These are phyloP conservation scores for Picochlorum costavermella DNA, from an alignment of 139 green algal species.

Conservation along the genomic window DNA sequence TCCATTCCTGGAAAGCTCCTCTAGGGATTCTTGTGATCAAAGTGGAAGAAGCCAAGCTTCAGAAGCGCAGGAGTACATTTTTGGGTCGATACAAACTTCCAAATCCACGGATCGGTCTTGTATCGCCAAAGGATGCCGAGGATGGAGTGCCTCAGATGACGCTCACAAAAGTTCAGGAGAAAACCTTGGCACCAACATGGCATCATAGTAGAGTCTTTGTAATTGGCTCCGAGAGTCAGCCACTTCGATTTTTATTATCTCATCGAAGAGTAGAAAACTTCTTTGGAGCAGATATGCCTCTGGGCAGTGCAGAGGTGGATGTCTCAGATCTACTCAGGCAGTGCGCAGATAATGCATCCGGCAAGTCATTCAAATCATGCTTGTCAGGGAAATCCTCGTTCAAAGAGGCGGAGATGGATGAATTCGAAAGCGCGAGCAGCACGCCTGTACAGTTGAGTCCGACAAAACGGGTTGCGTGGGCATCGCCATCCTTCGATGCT, in stretches of 20 bases:
- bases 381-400: neutral
- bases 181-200: constrained; percentile 14
- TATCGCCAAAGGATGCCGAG: constrained; percentile 8
- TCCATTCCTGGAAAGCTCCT: constrained; percentile 10
- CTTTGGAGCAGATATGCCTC: constrained; percentile 26
- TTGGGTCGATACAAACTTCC: constrained; percentile 21
- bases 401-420: neutral
- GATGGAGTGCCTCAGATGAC: constrained; percentile 15
- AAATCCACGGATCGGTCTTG: constrained; percentile 16
- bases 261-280: constrained; percentile 22
- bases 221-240: constrained; percentile 10
- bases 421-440: neutral
- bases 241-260: constrained; percentile 21
- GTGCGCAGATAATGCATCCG: neutral
- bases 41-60: constrained; percentile 18
- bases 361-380: too few relatives aligned
- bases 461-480: neutral
- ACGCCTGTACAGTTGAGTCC: neutral
- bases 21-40: constrained; percentile 24
- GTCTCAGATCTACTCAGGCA: neutral
- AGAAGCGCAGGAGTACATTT: constrained; percentile 22
- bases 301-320: constrained; percentile 14
- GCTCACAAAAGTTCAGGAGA: constrained; percentile 16
- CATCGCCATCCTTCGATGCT: neutral
- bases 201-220: constrained; percentile 18